phyloP scores from a whole-genome alignment of 768 basidiomycete species.

The Rhizopogon rudus region DNA sequence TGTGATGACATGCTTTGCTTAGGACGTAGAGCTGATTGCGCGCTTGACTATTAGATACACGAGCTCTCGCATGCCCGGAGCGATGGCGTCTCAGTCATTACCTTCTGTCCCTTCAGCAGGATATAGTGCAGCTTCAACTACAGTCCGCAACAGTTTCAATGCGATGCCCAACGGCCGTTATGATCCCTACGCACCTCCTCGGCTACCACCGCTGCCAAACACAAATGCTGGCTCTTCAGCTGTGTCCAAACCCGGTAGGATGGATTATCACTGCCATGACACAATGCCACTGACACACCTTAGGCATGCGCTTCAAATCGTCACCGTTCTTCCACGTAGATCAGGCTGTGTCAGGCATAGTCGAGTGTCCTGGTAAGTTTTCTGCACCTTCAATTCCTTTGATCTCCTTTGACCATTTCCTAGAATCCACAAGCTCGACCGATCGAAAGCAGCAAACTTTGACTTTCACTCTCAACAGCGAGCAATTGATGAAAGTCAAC shows the following conservation, averaged over 20 bases:
- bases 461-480: constrained; percentile 58
- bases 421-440: constrained; percentile 74
- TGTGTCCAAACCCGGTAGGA: constrained; percentile 23
- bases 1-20: constrained; percentile 2
- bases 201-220: constrained; percentile 33
- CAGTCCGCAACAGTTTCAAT: constrained; percentile 14
- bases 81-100: constrained; percentile 17
- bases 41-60: constrained; percentile 20
- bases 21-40: constrained; percentile 9
- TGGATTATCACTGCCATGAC: constrained; percentile 9
- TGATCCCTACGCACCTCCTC: constrained; percentile 64
- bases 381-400: not conserved
- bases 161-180: constrained; percentile 40
- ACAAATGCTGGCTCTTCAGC: constrained; percentile 30
- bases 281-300: constrained; percentile 9
- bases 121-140: constrained; percentile 13
- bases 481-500: constrained; percentile 58
- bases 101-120: constrained; percentile 15
- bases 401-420: not conserved
- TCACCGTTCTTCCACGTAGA: constrained; percentile 76
- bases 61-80: constrained; percentile 20
- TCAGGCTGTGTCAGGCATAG: constrained; percentile 56
- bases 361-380: constrained; percentile 75
- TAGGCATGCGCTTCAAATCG: constrained; percentile 71
- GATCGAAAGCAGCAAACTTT: constrained; percentile 67